Conservation (phyloP, 129 eudicot genomes). For the Rutidosis leptorrhynchoides region DNA sequence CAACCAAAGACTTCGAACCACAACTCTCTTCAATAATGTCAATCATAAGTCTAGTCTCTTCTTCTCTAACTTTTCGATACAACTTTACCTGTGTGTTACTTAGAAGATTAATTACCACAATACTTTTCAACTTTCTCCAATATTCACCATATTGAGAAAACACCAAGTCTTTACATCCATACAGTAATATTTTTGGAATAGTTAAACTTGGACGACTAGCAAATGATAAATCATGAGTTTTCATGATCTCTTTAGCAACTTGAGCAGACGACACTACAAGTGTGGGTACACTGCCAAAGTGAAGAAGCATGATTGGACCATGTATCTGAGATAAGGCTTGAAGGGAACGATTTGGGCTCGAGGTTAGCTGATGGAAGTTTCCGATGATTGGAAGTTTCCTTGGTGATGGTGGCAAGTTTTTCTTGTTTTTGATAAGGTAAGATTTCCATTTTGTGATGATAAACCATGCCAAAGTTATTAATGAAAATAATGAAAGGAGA, state of each 20-base stretch:
- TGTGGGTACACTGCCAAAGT: background rate
- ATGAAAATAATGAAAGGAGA: too few relatives aligned
- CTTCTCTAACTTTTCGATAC: background rate
- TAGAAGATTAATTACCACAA: background rate
- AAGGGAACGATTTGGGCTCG: too few relatives aligned
- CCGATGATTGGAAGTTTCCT: too few relatives aligned
- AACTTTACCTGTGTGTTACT: background rate
- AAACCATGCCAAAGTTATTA: too few relatives aligned
- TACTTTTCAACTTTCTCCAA: background rate
- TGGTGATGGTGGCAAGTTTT: too few relatives aligned
- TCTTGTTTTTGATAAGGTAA: too few relatives aligned
- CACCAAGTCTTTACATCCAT: background rate
- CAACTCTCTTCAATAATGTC: background rate
- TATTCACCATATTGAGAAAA: background rate
- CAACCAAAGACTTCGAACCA: background rate
- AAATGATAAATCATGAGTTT: background rate
- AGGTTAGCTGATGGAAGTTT: too few relatives aligned
- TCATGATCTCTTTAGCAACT: background rate
- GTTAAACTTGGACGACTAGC: background rate
- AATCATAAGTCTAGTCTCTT: background rate
- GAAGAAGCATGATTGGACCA: too few relatives aligned
- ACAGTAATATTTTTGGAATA: background rate
- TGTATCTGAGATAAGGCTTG: too few relatives aligned
- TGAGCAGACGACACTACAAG: background rate
- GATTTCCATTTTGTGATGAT: too few relatives aligned